Conservation (phyloP, 345 rosid genomes). For the Anacardium occidentale region DNA sequence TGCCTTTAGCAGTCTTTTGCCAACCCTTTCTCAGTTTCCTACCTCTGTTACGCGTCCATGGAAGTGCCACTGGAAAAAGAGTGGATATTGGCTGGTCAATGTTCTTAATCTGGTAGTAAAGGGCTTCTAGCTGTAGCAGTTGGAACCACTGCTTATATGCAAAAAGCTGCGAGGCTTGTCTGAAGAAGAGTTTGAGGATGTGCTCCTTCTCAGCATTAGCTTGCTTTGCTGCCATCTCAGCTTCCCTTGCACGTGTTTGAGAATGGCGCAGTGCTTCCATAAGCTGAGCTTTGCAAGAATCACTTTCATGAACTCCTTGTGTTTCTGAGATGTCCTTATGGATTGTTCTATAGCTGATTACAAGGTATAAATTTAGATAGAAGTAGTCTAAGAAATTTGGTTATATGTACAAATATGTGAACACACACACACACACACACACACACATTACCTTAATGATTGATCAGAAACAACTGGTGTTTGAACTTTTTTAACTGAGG, state of each 20-base stretch:
- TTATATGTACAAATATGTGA: too few relatives aligned
- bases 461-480: conserved; percentile 31
- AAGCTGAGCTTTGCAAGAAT: conserved; percentile 64
- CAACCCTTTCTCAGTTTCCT: conserved; percentile 34
- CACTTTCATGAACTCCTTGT: conserved; percentile 39
- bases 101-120: conserved; percentile 58
- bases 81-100: conserved; percentile 45
- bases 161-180: conserved; percentile 92
- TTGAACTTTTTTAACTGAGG: conserved; percentile 29
- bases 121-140: conserved; percentile 72
- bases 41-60: conserved; percentile 49
- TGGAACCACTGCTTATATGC: conserved; percentile 93
- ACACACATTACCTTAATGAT: conserved; percentile 38
- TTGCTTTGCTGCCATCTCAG: conserved; percentile 83
- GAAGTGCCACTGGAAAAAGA: conserved; percentile 48
- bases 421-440: neutral
- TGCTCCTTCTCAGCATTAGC: conserved; percentile 82
- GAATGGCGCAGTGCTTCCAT: conserved; percentile 88
- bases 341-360: conserved; percentile 19
- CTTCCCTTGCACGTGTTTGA: conserved; percentile 97
- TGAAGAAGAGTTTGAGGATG: conserved; percentile 69
- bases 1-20: conserved; percentile 33
- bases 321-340: conserved; percentile 25
- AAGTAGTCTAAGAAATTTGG: neutral
- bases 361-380: conserved; percentile 18